phyloP scores from a whole-genome alignment of 1,139 yeast genomes.

The Nakaseomyces sp. region DNA sequence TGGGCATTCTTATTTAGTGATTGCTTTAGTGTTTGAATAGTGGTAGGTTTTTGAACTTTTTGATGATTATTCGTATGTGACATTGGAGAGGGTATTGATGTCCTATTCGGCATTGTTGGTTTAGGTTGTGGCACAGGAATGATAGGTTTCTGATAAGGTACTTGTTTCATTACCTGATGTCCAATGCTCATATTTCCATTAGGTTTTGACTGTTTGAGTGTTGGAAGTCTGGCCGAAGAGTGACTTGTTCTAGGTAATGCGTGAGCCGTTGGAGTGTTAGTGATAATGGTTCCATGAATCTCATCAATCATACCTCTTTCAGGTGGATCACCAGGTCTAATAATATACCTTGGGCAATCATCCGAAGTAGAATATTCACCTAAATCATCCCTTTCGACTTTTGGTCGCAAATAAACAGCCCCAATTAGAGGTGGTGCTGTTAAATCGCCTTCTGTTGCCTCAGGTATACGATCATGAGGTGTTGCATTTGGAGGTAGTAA shows the following conservation, averaged over 20 bases:
- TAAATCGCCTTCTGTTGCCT: constrained; percentile 64
- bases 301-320: constrained; percentile 30
- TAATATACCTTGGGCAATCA: constrained; percentile 54
- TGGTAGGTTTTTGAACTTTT: not conserved
- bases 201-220: constrained; percentile 15
- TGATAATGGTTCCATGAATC: constrained; percentile 27
- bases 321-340: constrained; percentile 36
- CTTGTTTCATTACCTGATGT: not conserved
- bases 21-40: not conserved
- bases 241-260: constrained; percentile 18
- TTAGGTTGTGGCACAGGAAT: not conserved
- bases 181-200: not conserved
- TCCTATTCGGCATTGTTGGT: not conserved
- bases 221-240: constrained; percentile 18
- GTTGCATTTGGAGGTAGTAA: constrained; percentile 67
- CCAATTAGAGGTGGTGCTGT: constrained; percentile 91
- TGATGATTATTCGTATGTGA: not conserved
- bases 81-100: not conserved
- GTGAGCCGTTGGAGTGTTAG: constrained; percentile 19
- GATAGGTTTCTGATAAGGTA: constrained; percentile 2
- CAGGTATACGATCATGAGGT: constrained; percentile 66
- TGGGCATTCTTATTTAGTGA: not conserved
- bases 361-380: constrained; percentile 60
- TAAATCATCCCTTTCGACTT: constrained; percentile 65
- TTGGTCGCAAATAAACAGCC: constrained; percentile 73